Evolutionary conservation across 768 basidiomycete species (phyloP).

Genomic region (Tricholoma bakamatsutake): DNA sequence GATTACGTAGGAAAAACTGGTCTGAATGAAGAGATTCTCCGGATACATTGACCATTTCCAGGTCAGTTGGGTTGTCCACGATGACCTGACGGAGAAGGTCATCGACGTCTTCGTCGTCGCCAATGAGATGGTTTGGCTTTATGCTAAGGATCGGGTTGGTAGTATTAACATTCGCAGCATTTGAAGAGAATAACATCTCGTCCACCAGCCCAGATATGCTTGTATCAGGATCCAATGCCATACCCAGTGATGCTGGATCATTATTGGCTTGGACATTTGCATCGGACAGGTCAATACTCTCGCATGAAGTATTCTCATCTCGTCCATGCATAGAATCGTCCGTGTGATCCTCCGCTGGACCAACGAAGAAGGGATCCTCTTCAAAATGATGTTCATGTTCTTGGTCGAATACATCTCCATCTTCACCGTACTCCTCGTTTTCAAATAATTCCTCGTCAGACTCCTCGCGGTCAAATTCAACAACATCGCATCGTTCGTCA

Average conservation of each 20-base stretch:
- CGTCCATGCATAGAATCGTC: slow-evolving; percentile 16
- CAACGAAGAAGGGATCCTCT: slow-evolving; percentile 37
- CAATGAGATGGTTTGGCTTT: not conserved
- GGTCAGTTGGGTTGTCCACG: slow-evolving; percentile 40
- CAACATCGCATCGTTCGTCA: slow-evolving; percentile 72
- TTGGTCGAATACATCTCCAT: slow-evolving; percentile 19
- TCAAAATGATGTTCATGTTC: slow-evolving; percentile 29
- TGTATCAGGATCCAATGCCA: slow-evolving; percentile 40
- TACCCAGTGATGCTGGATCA: slow-evolving; percentile 25
- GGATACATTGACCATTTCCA: slow-evolving; percentile 61
- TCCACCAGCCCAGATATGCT: slow-evolving; percentile 71
- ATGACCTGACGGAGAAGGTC: slow-evolving; percentile 38
- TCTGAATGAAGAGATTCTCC: slow-evolving; percentile 60
- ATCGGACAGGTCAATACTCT: slow-evolving; percentile 39
- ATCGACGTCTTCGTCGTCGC: slow-evolving; percentile 14
- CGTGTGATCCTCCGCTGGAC: slow-evolving; percentile 25
- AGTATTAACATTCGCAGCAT: slow-evolving; percentile 20
- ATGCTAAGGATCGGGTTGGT: not conserved
- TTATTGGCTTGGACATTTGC: slow-evolving; percentile 24
- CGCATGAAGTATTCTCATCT: slow-evolving; percentile 35
- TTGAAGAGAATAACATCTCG: slow-evolving; percentile 51
- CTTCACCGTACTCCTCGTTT: slow-evolving; percentile 23
- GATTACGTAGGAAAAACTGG: slow-evolving; percentile 37
- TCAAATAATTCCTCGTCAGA: slow-evolving; percentile 24
- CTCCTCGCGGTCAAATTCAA: slow-evolving; percentile 68